A percentile compares a stretch with the other conserved stretches of the same genome.
Conservation (phyloP, 495 filamentous ascomycete genomes). For the Durotheca rogersii region DNA sequence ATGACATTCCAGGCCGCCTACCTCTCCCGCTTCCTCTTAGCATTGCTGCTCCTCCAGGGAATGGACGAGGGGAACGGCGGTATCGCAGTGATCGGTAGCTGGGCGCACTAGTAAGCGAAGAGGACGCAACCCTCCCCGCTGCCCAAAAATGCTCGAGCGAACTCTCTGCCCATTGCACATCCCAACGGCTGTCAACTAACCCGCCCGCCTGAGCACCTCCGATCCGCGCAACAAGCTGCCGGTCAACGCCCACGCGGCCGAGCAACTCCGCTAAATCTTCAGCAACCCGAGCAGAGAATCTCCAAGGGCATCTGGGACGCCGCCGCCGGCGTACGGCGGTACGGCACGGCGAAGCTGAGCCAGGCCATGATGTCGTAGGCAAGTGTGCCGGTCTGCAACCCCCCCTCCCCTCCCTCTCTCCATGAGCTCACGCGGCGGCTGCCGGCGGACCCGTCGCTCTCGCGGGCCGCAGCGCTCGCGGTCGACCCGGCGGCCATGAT, state of each 20-base stretch:
- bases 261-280: slow-evolving; percentile 35
- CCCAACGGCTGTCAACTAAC: background rate
- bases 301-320: slow-evolving; percentile 41
- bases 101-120: slow-evolving; percentile 42
- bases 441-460: slow-evolving; percentile 33
- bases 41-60: slow-evolving; percentile 45
- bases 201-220: slow-evolving; percentile 18
- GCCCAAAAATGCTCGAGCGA: too few species aligned
- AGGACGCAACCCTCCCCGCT: too few species aligned
- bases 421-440: slow-evolving; percentile 40
- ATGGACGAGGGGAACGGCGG: slow-evolving; percentile 46
- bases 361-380: slow-evolving; percentile 45
- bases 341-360: slow-evolving; percentile 43
- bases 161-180: background rate
- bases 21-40: slow-evolving; percentile 47
- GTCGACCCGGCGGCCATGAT: slow-evolving; percentile 43
- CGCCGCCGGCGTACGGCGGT: slow-evolving; percentile 37
- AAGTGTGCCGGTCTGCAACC: too few species aligned
- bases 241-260: slow-evolving; percentile 19
- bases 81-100: slow-evolving; percentile 47
- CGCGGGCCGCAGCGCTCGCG: slow-evolving; percentile 33
- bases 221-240: slow-evolving; percentile 26
- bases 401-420: too few species aligned
- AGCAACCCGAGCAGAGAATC: slow-evolving; percentile 29
- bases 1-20: slow-evolving; percentile 50